Evolutionary conservation across 163 green algal genomes (phyloP).

Genomic region (Scenedesmus sp.): DNA sequence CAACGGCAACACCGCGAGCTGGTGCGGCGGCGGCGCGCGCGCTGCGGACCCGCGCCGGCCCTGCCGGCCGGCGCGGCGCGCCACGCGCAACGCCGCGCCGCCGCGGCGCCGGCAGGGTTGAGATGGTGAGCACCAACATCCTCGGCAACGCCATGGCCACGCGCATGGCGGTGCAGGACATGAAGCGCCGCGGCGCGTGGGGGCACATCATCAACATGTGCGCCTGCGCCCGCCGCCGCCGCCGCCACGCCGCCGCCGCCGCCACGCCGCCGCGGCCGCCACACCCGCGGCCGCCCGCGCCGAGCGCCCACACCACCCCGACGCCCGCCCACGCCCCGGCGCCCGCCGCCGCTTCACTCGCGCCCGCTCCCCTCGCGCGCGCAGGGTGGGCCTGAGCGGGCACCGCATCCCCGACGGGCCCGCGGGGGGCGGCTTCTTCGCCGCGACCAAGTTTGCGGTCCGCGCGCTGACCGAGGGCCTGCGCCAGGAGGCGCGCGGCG

Average conservation of each 20-base stretch:
- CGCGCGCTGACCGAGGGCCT: constrained; percentile 79
- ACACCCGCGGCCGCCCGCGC: no score
- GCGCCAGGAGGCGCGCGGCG: constrained; percentile 62
- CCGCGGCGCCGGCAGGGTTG: constrained; percentile 66
- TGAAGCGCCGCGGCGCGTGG: constrained; percentile 67
- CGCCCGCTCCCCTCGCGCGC: no score
- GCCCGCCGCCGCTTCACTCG: no score
- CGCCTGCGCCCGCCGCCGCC: neutral
- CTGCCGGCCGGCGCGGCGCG: no score
- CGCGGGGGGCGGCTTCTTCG: constrained; percentile 64
- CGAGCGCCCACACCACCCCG: no score
- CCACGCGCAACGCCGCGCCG: no score
- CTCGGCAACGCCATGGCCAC: constrained; percentile 81
- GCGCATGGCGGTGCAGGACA: constrained; percentile 78
- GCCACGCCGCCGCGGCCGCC: no score
- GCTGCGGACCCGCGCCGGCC: no score
- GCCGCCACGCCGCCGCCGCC: no score
- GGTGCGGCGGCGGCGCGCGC: constrained; percentile 13
- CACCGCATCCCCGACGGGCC: constrained; percentile 65
- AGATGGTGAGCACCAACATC: constrained; percentile 87
- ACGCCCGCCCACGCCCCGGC: no score
- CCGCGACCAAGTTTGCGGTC: constrained; percentile 78
- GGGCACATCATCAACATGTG: constrained; percentile 84
- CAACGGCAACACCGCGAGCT: constrained; percentile 69
- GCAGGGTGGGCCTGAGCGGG: constrained; percentile 53